A percentile compares a stretch with the other conserved stretches of the same genome.
These are phyloP conservation scores for Rhizopogon vinicolor DNA, from an alignment of 768 basidiomycete genomes.

Conservation along the genomic window DNA sequence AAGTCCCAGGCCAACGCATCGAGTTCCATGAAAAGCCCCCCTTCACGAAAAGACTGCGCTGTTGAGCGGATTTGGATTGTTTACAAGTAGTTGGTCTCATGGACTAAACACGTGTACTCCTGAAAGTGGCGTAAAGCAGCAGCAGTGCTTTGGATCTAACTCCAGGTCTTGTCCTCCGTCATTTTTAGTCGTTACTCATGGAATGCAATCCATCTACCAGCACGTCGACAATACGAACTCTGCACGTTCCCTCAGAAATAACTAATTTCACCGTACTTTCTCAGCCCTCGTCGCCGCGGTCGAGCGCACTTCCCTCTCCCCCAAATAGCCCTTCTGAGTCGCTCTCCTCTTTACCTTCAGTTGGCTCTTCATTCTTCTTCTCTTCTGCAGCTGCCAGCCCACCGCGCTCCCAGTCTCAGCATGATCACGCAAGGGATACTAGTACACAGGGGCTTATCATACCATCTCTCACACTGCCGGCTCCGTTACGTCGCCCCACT, in stretches of 20 bases:
- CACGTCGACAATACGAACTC: conserved; percentile 34
- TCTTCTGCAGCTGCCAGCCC: conserved; percentile 69
- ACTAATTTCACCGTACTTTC: conserved; percentile 21
- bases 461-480: conserved; percentile 61
- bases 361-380: conserved; percentile 75
- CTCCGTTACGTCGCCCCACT: conserved; percentile 58
- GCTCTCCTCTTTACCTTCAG: conserved; percentile 66
- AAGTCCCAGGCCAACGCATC: no score
- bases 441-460: conserved; percentile 57
- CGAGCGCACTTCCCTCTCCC: conserved; percentile 49
- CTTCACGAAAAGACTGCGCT: no score
- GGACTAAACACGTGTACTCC: conserved; percentile 30
- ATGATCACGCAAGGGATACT: conserved; percentile 33
- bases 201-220: conserved; percentile 29
- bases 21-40: no score
- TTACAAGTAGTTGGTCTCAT: not conserved
- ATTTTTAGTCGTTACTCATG: conserved; percentile 15
- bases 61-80: no score
- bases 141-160: not conserved
- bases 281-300: conserved; percentile 43
- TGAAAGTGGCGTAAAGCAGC: conserved; percentile 1
- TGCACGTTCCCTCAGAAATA: conserved; percentile 22
- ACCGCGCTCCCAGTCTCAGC: conserved; percentile 43
- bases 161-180: not conserved
- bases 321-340: conserved; percentile 62